Percentiles rank a stretch among this genome's conserved stretches.
phyloP scores from a whole-genome alignment of 2,329 filamentous ascomycete species.

The Mycocentrospora acerina region DNA sequence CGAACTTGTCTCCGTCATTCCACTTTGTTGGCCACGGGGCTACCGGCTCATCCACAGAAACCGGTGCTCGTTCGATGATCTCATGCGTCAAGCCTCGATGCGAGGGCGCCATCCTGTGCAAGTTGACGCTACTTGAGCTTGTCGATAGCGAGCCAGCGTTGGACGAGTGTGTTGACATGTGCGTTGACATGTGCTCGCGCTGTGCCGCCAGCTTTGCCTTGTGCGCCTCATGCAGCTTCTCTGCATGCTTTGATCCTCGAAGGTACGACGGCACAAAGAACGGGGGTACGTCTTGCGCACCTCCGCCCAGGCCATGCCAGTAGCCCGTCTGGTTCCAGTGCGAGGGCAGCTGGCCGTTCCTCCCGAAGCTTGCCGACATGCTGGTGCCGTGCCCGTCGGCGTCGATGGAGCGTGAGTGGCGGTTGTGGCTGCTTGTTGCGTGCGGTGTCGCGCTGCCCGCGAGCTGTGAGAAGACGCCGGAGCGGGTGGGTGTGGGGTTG shows the following conservation, averaged over 20 bases:
- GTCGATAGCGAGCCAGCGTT: slow-evolving; percentile 54
- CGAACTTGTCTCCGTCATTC: slow-evolving; percentile 76
- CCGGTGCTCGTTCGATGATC: slow-evolving; percentile 73
- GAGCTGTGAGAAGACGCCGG: slow-evolving; percentile 57
- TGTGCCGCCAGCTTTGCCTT: slow-evolving; percentile 58
- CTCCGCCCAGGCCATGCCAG: slow-evolving; percentile 28
- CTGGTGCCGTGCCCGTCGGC: slow-evolving; percentile 51
- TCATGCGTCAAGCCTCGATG: slow-evolving; percentile 82
- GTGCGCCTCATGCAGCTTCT: slow-evolving; percentile 71
- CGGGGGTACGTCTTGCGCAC: slow-evolving; percentile 37
- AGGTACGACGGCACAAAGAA: slow-evolving; percentile 90
- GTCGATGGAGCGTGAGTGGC: slow-evolving; percentile 47
- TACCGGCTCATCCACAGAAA: slow-evolving; percentile 60
- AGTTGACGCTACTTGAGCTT: slow-evolving; percentile 58
- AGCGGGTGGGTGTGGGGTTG: slow-evolving; percentile 34
- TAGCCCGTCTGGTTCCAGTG: slow-evolving; percentile 52
- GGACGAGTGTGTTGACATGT: slow-evolving; percentile 49
- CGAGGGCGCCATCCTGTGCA: slow-evolving; percentile 63
- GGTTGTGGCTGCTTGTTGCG: slow-evolving; percentile 23
- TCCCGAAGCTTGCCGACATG: slow-evolving; percentile 47
- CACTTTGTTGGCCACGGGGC: slow-evolving; percentile 79
- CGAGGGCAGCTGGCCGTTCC: slow-evolving; percentile 45
- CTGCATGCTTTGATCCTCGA: slow-evolving; percentile 72
- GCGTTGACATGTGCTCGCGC: slow-evolving; percentile 42
- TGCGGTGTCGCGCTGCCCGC: slow-evolving; percentile 46